Percentiles rank a stretch among this genome's conserved stretches.
These are phyloP conservation scores for Solanum gandarillasii DNA, from an alignment of 257 asterid species.

Conservation along the genomic window DNA sequence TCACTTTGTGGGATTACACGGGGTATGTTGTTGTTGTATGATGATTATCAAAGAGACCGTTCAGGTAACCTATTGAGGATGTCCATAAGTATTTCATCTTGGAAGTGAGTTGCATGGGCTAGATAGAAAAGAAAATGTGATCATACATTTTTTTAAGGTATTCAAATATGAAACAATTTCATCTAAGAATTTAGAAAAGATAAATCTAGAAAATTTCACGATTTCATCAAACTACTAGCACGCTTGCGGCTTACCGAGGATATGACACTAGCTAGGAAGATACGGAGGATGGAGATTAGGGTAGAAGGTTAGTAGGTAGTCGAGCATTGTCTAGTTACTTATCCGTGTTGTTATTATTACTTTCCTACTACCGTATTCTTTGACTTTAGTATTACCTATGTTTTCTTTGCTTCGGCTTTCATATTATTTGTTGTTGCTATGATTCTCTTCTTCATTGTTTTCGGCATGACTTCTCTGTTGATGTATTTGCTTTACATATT, in stretches of 20 bases:
- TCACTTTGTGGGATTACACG: background rate
- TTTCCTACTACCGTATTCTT: background rate
- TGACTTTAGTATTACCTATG: background rate
- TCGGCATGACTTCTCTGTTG: background rate
- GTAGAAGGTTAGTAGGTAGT: background rate
- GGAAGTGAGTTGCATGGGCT: background rate
- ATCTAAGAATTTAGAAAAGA: background rate
- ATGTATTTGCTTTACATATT: background rate
- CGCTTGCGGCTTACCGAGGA: background rate
- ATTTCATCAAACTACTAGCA: background rate
- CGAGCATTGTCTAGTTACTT: background rate
- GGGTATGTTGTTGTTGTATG: background rate
- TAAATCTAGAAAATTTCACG: background rate
- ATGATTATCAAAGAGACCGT: background rate
- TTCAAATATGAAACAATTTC: background rate
- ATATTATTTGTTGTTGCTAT: background rate
- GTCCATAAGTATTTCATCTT: background rate
- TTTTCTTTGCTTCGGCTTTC: background rate
- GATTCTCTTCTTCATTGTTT: background rate
- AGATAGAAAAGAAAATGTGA: background rate
- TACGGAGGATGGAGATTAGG: background rate
- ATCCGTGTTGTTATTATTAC: background rate
- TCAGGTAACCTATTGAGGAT: background rate
- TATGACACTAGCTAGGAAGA: background rate
- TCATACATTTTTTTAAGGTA: background rate